Evolutionary conservation across 2,329 filamentous ascomycete genomes (phyloP), one percentile per base, ranked within the genome.

Genomic region (Kalmusia sp.): DNA sequence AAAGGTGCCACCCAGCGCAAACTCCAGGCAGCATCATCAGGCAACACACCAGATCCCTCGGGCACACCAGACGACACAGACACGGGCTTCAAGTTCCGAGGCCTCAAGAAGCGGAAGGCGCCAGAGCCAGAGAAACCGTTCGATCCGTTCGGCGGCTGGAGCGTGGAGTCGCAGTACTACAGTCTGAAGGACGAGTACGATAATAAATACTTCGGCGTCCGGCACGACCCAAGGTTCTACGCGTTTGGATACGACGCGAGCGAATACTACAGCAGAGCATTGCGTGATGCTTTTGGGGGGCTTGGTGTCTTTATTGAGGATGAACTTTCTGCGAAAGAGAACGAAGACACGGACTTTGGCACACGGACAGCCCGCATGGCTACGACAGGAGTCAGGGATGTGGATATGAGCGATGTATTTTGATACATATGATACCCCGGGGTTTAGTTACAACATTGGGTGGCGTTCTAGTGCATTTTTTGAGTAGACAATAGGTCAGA

Each of bases 231-330:
- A 2, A 80, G 83, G 38, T 86, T 89, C 68, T 78, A 84, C 46
- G 91, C 90, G 14, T 93, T 92, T 27, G 96, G 95, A 0, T 98
- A 96, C 75, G 87, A 88, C 65, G 79, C 93, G 37, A 80, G 84
- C 28, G 92, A 96, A 70, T 98, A 95, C 69, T 91, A 92, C 65
- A 82, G 87, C 6, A 82, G 93, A 21, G 88, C 91, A 21, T 78
- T 99, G 70, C 90, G 91, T 55, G 93, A 97, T 70, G 92, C 93
- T 0, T 98, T 97, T 76, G 87, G 91, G 0, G 95, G 96, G 0
- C 74, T 99, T 55, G 92, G 90, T 0, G 90, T 96, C 35, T 96
- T 96, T 64, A 80, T 99, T 35, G 88, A 85, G 30, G 92, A 97
- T 39, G 93, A 96, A 68, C 68, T 64, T 44, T 70, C 44, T 57